Evolutionary conservation across 176 grass and related monocot species (phyloP).

Genomic region (Oryza rufipogon): DNA sequence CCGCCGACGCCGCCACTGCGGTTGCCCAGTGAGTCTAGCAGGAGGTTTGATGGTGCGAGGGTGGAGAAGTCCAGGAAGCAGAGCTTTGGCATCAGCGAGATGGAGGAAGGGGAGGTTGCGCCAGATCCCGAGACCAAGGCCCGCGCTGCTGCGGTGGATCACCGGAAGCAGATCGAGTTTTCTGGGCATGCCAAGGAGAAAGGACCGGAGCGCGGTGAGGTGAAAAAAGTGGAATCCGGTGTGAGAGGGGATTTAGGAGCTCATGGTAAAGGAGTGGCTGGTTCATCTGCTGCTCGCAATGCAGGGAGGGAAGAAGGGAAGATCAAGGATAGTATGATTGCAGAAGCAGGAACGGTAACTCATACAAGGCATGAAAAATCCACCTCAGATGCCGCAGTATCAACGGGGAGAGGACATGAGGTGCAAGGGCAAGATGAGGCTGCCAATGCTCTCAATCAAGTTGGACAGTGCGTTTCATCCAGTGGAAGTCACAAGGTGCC

Average conservation of each 20-base stretch:
- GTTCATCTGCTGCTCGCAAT: conserved; percentile 19
- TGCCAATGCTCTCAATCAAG: conserved; percentile 29
- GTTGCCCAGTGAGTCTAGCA: conserved; percentile 46
- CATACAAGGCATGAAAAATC: neutral
- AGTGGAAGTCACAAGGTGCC: neutral
- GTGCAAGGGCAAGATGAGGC: conserved; percentile 11
- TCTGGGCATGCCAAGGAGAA: conserved; percentile 39
- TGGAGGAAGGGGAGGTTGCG: conserved; percentile 94
- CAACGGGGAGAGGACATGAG: conserved; percentile 3
- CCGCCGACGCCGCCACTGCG: conserved; percentile 38
- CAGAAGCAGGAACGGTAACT: conserved; percentile 25
- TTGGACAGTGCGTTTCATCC: conserved; percentile 31
- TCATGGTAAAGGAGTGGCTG: conserved; percentile 1
- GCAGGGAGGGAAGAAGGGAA: conserved; percentile 30
- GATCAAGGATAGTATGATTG: neutral
- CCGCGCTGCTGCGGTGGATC: conserved; percentile 35
- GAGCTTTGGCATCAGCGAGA: conserved; percentile 47
- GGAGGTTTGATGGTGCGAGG: conserved; percentile 50
- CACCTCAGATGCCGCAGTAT: neutral
- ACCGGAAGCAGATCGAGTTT: conserved; percentile 27
- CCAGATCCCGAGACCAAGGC: conserved; percentile 57
- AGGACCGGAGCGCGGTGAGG: conserved; percentile 9
- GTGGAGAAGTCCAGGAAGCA: conserved; percentile 45
- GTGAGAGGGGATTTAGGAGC: conserved; percentile 20
- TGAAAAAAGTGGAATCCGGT: neutral